Conservation (phyloP, 2,329 filamentous ascomycete species). For the Neonectria coccinea region DNA sequence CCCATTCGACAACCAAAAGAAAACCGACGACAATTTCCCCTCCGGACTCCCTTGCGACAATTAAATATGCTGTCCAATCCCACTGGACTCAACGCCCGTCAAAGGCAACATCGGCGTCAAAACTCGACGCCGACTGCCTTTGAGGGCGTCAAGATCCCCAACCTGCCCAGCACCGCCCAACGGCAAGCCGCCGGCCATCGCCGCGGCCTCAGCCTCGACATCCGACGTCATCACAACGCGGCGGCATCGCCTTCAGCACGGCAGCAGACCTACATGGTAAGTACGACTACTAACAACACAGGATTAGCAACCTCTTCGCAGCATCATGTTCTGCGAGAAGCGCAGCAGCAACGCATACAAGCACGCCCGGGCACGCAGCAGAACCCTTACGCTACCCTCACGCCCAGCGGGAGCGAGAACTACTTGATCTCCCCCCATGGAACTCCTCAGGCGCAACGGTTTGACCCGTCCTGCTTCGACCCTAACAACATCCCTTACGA, state of each 20-base stretch:
- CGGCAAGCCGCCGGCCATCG: conserved; percentile 70
- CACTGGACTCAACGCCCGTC: conserved; percentile 74
- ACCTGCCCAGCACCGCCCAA: conserved; percentile 67
- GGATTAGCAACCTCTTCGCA: conserved; percentile 70
- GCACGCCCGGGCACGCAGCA: conserved; percentile 76
- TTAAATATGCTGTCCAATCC: conserved; percentile 81
- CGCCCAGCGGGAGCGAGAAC: conserved; percentile 60
- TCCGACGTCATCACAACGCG: conserved; percentile 66
- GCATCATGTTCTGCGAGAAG: conserved; percentile 83
- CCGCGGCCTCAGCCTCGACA: conserved; percentile 87
- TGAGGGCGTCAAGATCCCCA: conserved; percentile 77
- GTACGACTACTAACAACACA: conserved; percentile 66
- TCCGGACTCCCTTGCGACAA: conserved; percentile 78
- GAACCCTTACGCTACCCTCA: conserved; percentile 49
- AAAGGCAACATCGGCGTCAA: conserved; percentile 79
- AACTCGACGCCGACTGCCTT: conserved; percentile 85
- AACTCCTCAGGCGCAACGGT: conserved; percentile 66
- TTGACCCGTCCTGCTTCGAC: conserved; percentile 61
- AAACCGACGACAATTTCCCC: conserved; percentile 63
- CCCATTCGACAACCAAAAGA: conserved; percentile 56
- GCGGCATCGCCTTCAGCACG: conserved; percentile 43
- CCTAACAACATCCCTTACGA: conserved; percentile 61
- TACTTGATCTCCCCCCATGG: conserved; percentile 68
- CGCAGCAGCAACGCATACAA: conserved; percentile 84
- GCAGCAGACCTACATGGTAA: conserved; percentile 59